Percentiles rank a stretch among this genome's conserved stretches.
Evolutionary conservation across 2,329 filamentous ascomycete genomes (phyloP).

Genomic region (Cercospora citrullina): DNA sequence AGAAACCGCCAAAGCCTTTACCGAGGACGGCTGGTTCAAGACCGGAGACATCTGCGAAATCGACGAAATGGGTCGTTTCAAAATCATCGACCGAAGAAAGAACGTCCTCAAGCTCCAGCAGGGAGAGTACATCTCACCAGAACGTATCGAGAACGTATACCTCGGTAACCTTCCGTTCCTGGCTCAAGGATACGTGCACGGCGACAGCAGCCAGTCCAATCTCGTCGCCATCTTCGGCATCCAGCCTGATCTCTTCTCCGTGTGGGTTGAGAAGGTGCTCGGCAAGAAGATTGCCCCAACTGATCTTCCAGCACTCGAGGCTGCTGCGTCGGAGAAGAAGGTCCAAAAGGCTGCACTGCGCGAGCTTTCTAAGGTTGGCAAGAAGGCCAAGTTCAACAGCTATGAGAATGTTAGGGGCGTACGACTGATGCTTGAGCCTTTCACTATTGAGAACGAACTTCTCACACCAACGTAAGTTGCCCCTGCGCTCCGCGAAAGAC

Average conservation of each 20-base stretch:
- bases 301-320: constrained; percentile 67
- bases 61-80: constrained; percentile 81
- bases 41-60: constrained; percentile 89
- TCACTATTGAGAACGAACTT: constrained; percentile 88
- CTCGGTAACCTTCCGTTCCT: constrained; percentile 77
- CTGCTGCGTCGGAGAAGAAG: constrained; percentile 66
- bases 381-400: constrained; percentile 84
- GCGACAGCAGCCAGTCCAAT: constrained; percentile 76
- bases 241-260: constrained; percentile 78
- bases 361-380: constrained; percentile 75
- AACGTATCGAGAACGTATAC: constrained; percentile 95
- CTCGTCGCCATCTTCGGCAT: constrained; percentile 87
- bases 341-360: constrained; percentile 74
- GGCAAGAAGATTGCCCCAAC: constrained; percentile 60
- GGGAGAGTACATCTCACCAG: constrained; percentile 96
- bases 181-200: constrained; percentile 83
- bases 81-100: constrained; percentile 95
- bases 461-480: constrained; percentile 78
- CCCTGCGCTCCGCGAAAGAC: neutral
- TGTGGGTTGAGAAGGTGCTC: constrained; percentile 75
- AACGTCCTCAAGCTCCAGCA: constrained; percentile 98
- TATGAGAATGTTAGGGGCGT: constrained; percentile 80
- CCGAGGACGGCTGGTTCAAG: constrained; percentile 92
- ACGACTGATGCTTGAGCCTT: constrained; percentile 79
- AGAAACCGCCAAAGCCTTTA: constrained; percentile 80